Base-by-base conservation (phyloP, 2,329 filamentous ascomycete genomes). In the Beauveria sp. region DNA sequence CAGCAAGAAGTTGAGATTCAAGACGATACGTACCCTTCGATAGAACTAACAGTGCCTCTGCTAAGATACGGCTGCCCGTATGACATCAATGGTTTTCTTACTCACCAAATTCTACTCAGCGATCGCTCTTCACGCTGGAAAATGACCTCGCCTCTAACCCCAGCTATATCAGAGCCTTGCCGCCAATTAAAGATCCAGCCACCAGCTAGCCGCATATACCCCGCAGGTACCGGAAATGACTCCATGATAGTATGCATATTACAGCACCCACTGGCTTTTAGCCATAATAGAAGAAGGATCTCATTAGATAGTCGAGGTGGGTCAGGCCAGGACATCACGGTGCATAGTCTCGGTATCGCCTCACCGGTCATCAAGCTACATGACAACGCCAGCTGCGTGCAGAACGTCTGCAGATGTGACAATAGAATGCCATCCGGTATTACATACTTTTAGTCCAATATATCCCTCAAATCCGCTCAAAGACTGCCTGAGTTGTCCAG, bases 261-360 rank as follows among this genome's bases (percentile, higher is more conserved):
- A 14, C 18, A 16, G 28, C 7, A 20, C 20, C 12, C n/a, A 49
- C 45, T 34, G 18, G 7, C n/a, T 28, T 18, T 40, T 34, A 18
- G 22, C 10, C 46, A 22, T 51, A 43, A 16, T 38, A 16, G 7
- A 24, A 42, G 9, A 28, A 30, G 16, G 28, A 58, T 42, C 5
- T 1, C 22, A 50, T 49, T 14, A 5, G 18, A 10, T 12, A 20
- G 5, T 50, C 9, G 45, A 7, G 46, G 56, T 51, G 56, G 56
- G 46, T 58, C 57, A 60, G 12, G 49, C 28, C 40, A 22, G 59
- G 59, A 61, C 59, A 61, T 61, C 59, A 61, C 46, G 59, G 59
- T 61, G 43, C 59, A 14, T 53, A 24, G 52, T 50, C 47, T 52
- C 40, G 38, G 57, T 20, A n/a, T 58, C 55, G 47, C 38, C 16